Percentiles rank a stretch among this genome's conserved stretches.
phyloP scores from a whole-genome alignment of 768 basidiomycete genomes.

The Boletus sensibilis region DNA sequence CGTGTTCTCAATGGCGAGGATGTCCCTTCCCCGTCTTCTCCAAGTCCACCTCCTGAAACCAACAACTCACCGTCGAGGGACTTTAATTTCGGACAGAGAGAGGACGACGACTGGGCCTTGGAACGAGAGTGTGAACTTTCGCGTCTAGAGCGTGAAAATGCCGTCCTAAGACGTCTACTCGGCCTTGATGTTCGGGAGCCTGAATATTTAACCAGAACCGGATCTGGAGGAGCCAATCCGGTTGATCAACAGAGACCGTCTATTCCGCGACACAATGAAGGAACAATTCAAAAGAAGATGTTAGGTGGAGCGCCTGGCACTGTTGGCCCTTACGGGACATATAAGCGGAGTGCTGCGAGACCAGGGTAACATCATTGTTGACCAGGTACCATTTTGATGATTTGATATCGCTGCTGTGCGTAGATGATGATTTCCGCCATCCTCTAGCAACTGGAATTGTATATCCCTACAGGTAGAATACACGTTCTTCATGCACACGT shows the following conservation, averaged over 20 bases:
- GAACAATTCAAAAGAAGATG: conserved; percentile 21
- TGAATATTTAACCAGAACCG: conserved; percentile 5
- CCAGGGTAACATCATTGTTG: conserved; percentile 11
- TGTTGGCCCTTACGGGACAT: conserved; percentile 45
- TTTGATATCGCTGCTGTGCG: background rate
- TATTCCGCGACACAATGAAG: conserved; percentile 15
- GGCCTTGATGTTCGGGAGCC: conserved; percentile 41
- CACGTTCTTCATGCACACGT: background rate
- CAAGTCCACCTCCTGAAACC: conserved; percentile 4
- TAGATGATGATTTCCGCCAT: background rate
- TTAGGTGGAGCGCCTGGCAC: conserved; percentile 37
- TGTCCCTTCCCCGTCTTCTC: conserved; percentile 10
- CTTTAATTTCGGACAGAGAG: conserved; percentile 32
- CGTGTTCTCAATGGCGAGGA: conserved; percentile 72
- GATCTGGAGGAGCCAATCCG: background rate
- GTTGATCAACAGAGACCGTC: conserved; percentile 15
- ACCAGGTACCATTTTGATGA: background rate
- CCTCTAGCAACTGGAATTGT: background rate
- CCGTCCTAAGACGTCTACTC: conserved; percentile 70
- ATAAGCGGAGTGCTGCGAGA: conserved; percentile 33
- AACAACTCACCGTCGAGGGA: background rate
- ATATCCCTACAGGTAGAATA: background rate
- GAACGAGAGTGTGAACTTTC: conserved; percentile 90
- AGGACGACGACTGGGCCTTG: conserved; percentile 72
- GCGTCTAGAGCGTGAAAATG: conserved; percentile 85